Conservation (phyloP, 805 yeast genomes). For the Ogataea nonfermentans region DNA sequence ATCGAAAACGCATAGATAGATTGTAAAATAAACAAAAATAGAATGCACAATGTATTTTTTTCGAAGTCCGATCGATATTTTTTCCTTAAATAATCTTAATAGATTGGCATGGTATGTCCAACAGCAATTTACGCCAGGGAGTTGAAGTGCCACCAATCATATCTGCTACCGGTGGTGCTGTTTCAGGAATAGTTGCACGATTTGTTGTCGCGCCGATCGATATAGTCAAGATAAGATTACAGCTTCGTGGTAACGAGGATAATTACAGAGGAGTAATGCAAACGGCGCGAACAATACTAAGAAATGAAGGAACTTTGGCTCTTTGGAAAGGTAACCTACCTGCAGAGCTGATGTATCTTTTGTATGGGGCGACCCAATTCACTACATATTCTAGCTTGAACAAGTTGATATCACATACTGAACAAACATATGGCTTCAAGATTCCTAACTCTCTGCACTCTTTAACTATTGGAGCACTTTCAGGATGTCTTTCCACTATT, state of each 20-base stretch:
- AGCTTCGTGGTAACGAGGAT: constrained; percentile 43
- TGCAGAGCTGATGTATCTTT: constrained; percentile 79
- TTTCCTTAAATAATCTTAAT: constrained; percentile 2
- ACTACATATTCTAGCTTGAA: constrained; percentile 62
- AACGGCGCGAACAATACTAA: constrained; percentile 43
- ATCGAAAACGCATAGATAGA: constrained; percentile 38
- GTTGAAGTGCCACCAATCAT: constrained; percentile 50
- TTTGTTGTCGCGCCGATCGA: constrained; percentile 71
- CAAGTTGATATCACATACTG: constrained; percentile 36
- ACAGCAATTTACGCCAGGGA: constrained; percentile 36
- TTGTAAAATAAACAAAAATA: constrained; percentile 1
- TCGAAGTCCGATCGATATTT: constrained; percentile 5
- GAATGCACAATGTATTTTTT: not conserved
- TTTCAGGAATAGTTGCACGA: constrained; percentile 61
- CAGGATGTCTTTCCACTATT: constrained; percentile 74
- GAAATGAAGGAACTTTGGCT: constrained; percentile 58
- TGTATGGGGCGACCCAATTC: constrained; percentile 87
- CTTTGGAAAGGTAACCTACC: constrained; percentile 98
- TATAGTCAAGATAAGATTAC: constrained; percentile 72
- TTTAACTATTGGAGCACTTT: constrained; percentile 63
- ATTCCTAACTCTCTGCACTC: constrained; percentile 43
- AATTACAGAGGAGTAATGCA: constrained; percentile 37
- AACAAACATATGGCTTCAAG: constrained; percentile 21
- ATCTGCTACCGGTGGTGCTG: constrained; percentile 67
- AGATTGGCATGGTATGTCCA: constrained; percentile 15